phyloP scores from a whole-genome alignment of 164 flowering plant species.

The Liquidambar formosana region DNA sequence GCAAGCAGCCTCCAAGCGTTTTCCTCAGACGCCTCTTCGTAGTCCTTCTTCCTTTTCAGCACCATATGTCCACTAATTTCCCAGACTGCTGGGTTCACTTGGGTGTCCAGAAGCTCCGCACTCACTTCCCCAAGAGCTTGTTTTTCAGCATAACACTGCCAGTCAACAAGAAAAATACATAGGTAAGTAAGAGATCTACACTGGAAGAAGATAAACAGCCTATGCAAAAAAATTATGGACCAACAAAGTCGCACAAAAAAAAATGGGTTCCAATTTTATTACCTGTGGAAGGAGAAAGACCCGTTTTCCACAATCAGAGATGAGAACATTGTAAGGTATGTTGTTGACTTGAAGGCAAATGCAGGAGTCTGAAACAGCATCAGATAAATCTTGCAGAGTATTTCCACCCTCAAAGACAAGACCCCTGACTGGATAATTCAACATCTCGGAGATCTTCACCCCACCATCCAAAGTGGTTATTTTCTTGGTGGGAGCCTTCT shows the following conservation, averaged over 20 bases:
- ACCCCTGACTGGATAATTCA: constrained; percentile 60
- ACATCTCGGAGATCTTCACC: constrained; percentile 44
- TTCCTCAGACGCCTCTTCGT: constrained; percentile 51
- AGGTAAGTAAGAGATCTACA: no score
- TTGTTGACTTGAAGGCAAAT: constrained; percentile 63
- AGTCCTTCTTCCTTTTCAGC: constrained; percentile 58
- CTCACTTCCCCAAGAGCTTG: constrained; percentile 77
- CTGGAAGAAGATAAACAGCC: not conserved
- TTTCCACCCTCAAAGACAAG: constrained; percentile 64
- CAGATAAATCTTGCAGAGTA: constrained; percentile 38
- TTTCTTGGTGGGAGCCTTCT: constrained; percentile 59
- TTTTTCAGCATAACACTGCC: constrained; percentile 77
- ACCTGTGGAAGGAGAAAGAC: constrained; percentile 70
- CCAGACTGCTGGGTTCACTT: constrained; percentile 79
- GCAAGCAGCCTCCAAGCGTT: constrained; percentile 62
- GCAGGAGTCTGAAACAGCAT: constrained; percentile 52
- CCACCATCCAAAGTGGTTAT: constrained; percentile 30
- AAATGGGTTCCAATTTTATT: not conserved
- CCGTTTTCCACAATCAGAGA: constrained; percentile 58
- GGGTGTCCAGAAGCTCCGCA: constrained; percentile 61
- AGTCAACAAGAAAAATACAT: not conserved
- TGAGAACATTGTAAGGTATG: constrained; percentile 67
- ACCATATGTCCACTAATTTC: constrained; percentile 81
- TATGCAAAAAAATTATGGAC: not conserved
- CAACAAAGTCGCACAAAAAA: not conserved